Evolutionary conservation across 495 filamentous ascomycete species (phyloP), one percentile per base, ranked within the genome.

Genomic region (Jackrogersella minutella): DNA sequence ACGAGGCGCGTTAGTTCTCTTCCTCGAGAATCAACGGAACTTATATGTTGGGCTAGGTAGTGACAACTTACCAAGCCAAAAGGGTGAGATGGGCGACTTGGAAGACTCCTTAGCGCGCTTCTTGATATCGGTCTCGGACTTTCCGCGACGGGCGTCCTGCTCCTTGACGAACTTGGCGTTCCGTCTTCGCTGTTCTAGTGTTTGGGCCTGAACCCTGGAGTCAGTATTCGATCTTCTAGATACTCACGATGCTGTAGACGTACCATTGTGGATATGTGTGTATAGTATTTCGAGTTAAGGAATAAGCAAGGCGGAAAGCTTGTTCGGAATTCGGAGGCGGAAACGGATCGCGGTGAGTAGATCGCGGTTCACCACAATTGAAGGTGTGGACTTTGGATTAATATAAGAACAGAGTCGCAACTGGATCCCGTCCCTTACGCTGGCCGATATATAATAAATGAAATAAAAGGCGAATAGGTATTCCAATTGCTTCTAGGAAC

Each of bases 121-220:
- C 82, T 93, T 93, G 63, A 87, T 72, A 17, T 84, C 83, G 21
- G 76, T 81, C 62, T 89, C 86, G 17, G 90, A 87, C 80, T 95
- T 97, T 66, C 95, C 95, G 65, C 90, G 87, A 74, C 92, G 93
- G 19, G 84, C 83, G 62, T 89, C 88, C 76, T 97, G 88, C 34
- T 87, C 83, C 74, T 91, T 90, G 36, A 87, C 89, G 77, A 90
- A 99, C 68, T 88, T 89, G 59, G 88, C 88, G 80, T 98, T 98
- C 34, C 91, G 90, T 72, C 86, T 87, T 67, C 93, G 90, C 82
- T 98, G 96, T 76, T 93, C 87, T 26, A 92, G 93, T 63, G 95
- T 99, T 89, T 99, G 95, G 24, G 90, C 90, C 93, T 99, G 68
- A 9, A 55, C 11, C 5, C 5, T 17, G 10, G 5, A 40, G 36